Percentiles rank a stretch among this genome's conserved stretches.
phyloP scores from a whole-genome alignment of 371 early-diverging fungal species.

The Batkoa obscura region DNA sequence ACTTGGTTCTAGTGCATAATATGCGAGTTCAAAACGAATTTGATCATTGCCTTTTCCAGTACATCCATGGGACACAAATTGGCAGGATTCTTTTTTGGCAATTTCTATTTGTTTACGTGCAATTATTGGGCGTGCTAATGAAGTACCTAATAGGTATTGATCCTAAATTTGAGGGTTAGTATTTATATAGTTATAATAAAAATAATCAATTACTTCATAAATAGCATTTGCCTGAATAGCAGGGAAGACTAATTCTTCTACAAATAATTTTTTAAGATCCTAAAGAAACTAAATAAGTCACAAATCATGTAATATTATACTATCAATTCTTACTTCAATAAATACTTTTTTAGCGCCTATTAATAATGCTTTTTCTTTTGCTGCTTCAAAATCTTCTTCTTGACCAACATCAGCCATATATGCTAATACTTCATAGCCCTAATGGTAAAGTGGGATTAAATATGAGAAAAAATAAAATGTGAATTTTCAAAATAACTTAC shows the following conservation, averaged over 20 bases:
- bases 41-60: slow-evolving; percentile 98
- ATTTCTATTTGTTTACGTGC: slow-evolving; percentile 79
- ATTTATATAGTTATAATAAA: not conserved
- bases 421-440: slow-evolving; percentile 84
- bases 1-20: slow-evolving; percentile 79
- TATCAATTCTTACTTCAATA: slow-evolving; percentile 46
- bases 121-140: slow-evolving; percentile 92
- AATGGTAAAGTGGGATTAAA: not conserved
- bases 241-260: slow-evolving; percentile 80
- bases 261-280: slow-evolving; percentile 84
- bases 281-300: slow-evolving; percentile 7
- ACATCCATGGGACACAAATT: slow-evolving; percentile 91
- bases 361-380: slow-evolving; percentile 70
- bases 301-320: not conserved
- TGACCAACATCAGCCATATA: slow-evolving; percentile 97
- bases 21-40: slow-evolving; percentile 94
- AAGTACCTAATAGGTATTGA: slow-evolving; percentile 90
- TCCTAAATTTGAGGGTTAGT: slow-evolving; percentile 11
- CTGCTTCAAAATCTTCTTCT: slow-evolving; percentile 94
- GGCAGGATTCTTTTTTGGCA: slow-evolving; percentile 77
- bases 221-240: slow-evolving; percentile 87
- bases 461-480: not conserved
- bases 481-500: not conserved
- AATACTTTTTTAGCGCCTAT: slow-evolving; percentile 89
- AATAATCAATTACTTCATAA: slow-evolving; percentile 41